Conservation (phyloP, 768 basidiomycete species). For the Gloeostereum incarnatum region DNA sequence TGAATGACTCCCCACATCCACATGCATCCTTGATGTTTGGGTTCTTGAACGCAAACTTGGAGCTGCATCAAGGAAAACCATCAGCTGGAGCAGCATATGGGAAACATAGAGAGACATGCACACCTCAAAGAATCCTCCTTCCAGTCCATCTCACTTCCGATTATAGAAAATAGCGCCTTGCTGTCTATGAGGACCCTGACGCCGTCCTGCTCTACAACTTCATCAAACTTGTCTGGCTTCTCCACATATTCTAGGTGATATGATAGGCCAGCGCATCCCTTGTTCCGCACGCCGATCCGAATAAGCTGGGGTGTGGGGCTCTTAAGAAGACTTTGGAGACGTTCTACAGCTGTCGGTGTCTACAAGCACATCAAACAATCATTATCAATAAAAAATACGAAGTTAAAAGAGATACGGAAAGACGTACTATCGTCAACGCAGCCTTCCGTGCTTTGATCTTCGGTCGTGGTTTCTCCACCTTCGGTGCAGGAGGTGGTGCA, state of each 20-base stretch:
- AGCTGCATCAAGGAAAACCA: too few species aligned
- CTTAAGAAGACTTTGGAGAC: conserved; percentile 64
- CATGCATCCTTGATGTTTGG: conserved; percentile 94
- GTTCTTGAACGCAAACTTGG: conserved; percentile 80
- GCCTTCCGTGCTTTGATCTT: conserved; percentile 66
- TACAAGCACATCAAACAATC: conserved; percentile 23
- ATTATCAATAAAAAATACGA: too few species aligned
- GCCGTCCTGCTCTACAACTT: conserved; percentile 93
- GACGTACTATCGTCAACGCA: conserved; percentile 61
- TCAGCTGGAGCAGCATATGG: conserved; percentile 5
- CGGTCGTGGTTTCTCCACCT: conserved; percentile 52
- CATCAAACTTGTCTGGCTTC: conserved; percentile 84
- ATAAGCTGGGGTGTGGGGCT: conserved; percentile 87
- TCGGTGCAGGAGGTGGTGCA: conserved; percentile 62
- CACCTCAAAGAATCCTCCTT: conserved; percentile 85
- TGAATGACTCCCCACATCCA: conserved; percentile 92
- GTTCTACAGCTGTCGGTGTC: conserved; percentile 73
- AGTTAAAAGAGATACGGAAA: conserved; percentile 3
- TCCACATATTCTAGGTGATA: conserved; percentile 97
- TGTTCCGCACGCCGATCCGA: conserved; percentile 92
- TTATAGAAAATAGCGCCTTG: conserved; percentile 95
- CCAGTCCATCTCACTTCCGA: conserved; percentile 99
- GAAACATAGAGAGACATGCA: conserved; percentile 16
- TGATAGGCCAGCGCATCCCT: conserved; percentile 84
- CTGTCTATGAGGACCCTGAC: conserved; percentile 91